phyloP scores from a whole-genome alignment of 306 rosid genomes.

The Quercus cerris region DNA sequence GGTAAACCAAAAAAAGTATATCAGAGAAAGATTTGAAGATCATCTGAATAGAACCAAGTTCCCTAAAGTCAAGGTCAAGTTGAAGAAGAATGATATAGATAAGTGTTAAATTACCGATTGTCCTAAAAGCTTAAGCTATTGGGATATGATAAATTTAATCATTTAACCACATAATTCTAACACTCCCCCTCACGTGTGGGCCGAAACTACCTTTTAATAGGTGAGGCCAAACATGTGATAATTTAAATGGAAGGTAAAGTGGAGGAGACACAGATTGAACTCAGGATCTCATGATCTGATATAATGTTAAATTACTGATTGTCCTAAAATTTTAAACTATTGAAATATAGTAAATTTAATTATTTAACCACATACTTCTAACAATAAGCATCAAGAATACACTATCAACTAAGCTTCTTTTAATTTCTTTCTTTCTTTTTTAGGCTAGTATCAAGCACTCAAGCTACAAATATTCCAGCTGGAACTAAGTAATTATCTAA shows the following conservation, averaged over 20 bases:
- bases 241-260: too few species aligned
- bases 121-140: too few species aligned
- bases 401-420: not conserved
- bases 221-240: too few species aligned
- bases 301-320: too few species aligned
- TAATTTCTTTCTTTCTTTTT: not conserved
- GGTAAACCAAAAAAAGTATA: not conserved
- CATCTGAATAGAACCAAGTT: not conserved
- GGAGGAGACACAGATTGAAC: too few species aligned
- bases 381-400: not conserved
- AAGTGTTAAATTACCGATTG: not conserved
- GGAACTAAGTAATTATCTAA: not conserved
- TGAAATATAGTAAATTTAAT: too few species aligned
- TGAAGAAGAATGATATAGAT: not conserved
- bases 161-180: too few species aligned
- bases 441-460: not conserved
- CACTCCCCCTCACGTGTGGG: too few species aligned
- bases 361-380: too few species aligned
- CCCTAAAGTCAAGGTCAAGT: not conserved
- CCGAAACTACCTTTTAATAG: too few species aligned
- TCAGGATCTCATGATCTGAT: too few species aligned
- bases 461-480: not conserved
- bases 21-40: not conserved
- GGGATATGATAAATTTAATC: too few species aligned
- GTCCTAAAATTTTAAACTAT: rapidly evolving